phyloP scores from a whole-genome alignment of 2,329 filamentous ascomycete species.

The Scytalidium lignicola region DNA sequence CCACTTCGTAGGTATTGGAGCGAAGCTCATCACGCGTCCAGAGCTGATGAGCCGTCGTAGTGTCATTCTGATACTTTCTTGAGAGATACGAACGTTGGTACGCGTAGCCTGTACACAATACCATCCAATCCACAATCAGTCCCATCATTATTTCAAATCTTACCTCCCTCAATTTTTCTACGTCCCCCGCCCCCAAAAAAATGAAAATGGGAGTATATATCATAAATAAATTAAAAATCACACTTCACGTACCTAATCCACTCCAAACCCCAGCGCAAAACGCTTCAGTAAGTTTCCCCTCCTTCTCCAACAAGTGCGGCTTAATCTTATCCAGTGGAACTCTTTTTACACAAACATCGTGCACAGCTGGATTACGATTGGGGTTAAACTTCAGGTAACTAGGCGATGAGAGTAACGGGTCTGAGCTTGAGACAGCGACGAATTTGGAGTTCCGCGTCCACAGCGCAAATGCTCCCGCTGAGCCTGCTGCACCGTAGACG shows the following conservation, averaged over 20 bases:
- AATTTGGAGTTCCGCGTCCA: constrained; percentile 25
- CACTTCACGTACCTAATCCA: constrained; percentile 42
- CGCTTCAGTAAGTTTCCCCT: constrained; percentile 50
- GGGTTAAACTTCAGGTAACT: constrained; percentile 57
- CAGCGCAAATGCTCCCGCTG: constrained; percentile 16
- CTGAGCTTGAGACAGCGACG: constrained; percentile 51
- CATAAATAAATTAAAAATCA: no score
- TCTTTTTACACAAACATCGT: constrained; percentile 59
- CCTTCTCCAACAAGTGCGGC: constrained; percentile 59
- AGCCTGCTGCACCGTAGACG: constrained; percentile 13
- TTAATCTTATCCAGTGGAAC: constrained; percentile 60
- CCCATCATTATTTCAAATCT: no score
- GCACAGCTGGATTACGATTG: constrained; percentile 53
- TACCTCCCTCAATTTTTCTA: background rate
- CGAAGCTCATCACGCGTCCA: constrained; percentile 54
- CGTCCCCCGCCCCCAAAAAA: background rate
- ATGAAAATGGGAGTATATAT: no score
- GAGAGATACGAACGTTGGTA: constrained; percentile 54
- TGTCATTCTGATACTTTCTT: constrained; percentile 49
- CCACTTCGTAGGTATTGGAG: constrained; percentile 53
- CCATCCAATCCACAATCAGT: no score
- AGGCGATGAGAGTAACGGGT: constrained; percentile 55
- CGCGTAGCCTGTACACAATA: constrained; percentile 42
- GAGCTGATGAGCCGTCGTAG: constrained; percentile 53
- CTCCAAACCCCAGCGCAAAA: constrained; percentile 25